Base-by-base conservation (phyloP, 257 asterid genomes). In the Echites panduratus region DNA sequence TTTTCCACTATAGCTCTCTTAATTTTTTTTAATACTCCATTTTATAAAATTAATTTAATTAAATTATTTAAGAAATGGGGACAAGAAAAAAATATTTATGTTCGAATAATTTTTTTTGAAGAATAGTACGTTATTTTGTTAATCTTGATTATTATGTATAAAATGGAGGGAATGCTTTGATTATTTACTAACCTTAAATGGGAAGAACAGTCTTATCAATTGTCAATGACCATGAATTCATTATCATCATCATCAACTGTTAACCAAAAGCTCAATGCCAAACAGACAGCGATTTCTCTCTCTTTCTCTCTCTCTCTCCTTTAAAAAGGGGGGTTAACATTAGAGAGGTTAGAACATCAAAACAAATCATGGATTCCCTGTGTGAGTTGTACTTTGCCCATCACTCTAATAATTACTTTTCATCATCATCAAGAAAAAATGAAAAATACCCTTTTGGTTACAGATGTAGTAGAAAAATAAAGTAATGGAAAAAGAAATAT, bases 321-420 rank as follows among this genome's bases (percentile, higher is more conserved):
- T 7, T 8, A 67, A 45, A 50, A 50, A 50, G 17, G 57, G 38
- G 53, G 20, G 45, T 58, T 75, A 20, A 75, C 68, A 63, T 63
- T 32, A 40, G 3, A 38, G 48, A 47, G 50, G 48, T 57, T 59
- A 24, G 52, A 68, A 20, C 70, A 52, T 58, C 49, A n/a, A 49
- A 75, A 61, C 65, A 47, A 69, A 47, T 75, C 72, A 69, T 58
- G 32, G 47, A 22, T 69, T 69, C 65, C 47, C 70, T 48, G 52
- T 70, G 16, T 70, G 70, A 48, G 66, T 67, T 59, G 75, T 69
- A 69, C 70, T 68, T 68, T 58, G 65, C 71, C 75, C 71, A 76
- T 69, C 75, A 19, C 71, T 69, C 49, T 64, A 63, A 48, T 73
- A 32, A 63, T 73, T 57, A 73, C 29, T 32, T 63, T 45, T 57